These are phyloP conservation scores for Alternaria brassicae DNA, from an alignment of 2,329 filamentous ascomycete genomes.

Conservation along the genomic window DNA sequence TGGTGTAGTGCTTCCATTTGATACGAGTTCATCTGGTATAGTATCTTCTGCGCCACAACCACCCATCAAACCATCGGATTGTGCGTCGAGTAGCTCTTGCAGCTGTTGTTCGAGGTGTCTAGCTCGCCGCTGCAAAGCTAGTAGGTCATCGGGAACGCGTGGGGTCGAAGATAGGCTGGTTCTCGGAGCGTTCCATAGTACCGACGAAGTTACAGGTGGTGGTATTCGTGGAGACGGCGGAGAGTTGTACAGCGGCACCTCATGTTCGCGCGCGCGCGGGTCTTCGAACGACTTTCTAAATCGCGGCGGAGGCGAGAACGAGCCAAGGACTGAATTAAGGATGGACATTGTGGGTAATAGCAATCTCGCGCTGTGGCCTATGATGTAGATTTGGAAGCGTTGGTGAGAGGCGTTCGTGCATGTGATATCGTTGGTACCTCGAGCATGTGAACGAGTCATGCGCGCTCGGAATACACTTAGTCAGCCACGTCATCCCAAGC, in stretches of 20 bases:
- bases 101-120: conserved; percentile 64
- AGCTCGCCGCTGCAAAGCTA: conserved; percentile 61
- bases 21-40: conserved; percentile 52
- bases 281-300: conserved; percentile 48
- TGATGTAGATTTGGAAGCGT: conserved; percentile 2
- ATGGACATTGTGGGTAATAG: conserved; percentile 37
- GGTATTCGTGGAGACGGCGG: conserved; percentile 44
- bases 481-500: conserved; percentile 20
- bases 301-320: conserved; percentile 43
- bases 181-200: conserved; percentile 42
- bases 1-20: conserved; percentile 59
- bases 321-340: conserved; percentile 47
- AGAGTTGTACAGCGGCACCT: conserved; percentile 44
- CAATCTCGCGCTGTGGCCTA: background rate
- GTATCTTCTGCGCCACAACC: conserved; percentile 52
- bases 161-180: conserved; percentile 33
- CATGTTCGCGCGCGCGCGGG: conserved; percentile 43
- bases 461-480: conserved; percentile 27
- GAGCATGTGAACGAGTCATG: conserved; percentile 44
- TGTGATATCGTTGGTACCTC: conserved; percentile 31
- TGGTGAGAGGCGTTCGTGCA: conserved; percentile 10
- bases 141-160: conserved; percentile 51
- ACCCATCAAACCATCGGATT: conserved; percentile 64
- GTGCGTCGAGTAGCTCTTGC: conserved; percentile 66
- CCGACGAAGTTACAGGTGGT: conserved; percentile 42